Base-by-base conservation (phyloP, 768 basidiomycete genomes). In the Suillus lakei region DNA sequence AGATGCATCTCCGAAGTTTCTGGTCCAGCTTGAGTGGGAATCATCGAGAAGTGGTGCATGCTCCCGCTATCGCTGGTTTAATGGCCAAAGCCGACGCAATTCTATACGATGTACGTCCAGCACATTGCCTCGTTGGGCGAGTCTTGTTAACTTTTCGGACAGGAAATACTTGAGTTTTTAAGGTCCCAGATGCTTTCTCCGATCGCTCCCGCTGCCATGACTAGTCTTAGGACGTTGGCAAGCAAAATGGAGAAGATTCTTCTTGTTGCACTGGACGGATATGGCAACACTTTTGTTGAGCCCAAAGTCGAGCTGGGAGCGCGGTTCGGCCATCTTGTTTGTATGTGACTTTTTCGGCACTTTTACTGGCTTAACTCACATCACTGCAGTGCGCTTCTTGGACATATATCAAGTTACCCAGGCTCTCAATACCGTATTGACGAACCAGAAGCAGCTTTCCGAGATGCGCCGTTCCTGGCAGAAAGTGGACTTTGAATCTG, bases 361-460 rank as follows among this genome's bases (percentile, higher is more conserved):
- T 55, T n/a, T 23, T 48, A 36, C 41, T 38, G 28, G 41, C 53
- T 43, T 41, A 56, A 63, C 66, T 70, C 64, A 70, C 26, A 38
- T 46, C 34, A 66, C 66, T 71, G 18, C 68, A 95, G 93, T 95
- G 77, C 90, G 93, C 73, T 96, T 92, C 83, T 84, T 96, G 65
- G 93, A 96, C 72, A 95, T 96, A 62, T 95, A 92, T 74, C 94
- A 95, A 77, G 93, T 96, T 61, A 94, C 93, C 0, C 93, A 95
- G 72, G 94, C 94, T 16, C 81, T 96, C 61, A 91, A 86, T 70
- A 93, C 92, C n/a, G 93, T 96, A 64, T 84, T 95, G 60, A 92
- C 90, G 41, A 95, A 93, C 76, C 91, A 88, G 77, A 93, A 93
- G 75, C 92, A 94, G 73, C 84, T 95, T 66, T 74, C 82, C 5